Evolutionary conservation across 2,329 filamentous ascomycete species (phyloP).

Genomic region (Aspergillus awamori): DNA sequence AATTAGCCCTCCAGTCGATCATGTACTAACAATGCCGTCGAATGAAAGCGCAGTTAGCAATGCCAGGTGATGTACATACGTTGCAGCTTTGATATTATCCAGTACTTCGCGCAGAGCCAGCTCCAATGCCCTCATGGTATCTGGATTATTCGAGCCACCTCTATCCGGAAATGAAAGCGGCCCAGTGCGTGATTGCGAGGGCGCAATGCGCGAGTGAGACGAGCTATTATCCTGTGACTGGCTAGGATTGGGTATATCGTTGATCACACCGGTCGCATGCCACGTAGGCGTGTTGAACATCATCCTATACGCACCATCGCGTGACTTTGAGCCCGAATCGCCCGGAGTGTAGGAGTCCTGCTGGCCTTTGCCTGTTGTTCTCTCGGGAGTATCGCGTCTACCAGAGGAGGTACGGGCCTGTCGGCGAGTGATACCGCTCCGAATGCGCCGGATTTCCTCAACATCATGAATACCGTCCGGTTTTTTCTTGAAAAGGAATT

Average conservation of each 20-base stretch:
- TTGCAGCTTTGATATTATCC: slow-evolving; percentile 78
- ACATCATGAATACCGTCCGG: slow-evolving; percentile 91
- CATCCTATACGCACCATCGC: slow-evolving; percentile 45
- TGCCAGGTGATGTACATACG: slow-evolving; percentile 56
- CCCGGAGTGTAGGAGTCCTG: slow-evolving; percentile 36
- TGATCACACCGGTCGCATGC: slow-evolving; percentile 78
- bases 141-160: slow-evolving; percentile 69
- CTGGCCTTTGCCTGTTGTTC: slow-evolving; percentile 51
- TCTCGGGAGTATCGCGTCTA: slow-evolving; percentile 65
- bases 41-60: slow-evolving; percentile 12
- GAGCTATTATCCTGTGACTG: slow-evolving; percentile 44
- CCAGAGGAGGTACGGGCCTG: slow-evolving; percentile 71
- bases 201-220: slow-evolving; percentile 29
- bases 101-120: slow-evolving; percentile 82
- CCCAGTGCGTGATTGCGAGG: slow-evolving; percentile 35
- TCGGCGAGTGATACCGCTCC: slow-evolving; percentile 82
- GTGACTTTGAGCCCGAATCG: slow-evolving; percentile 40
- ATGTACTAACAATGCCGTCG: background rate
- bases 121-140: slow-evolving; percentile 81
- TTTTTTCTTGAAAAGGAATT: slow-evolving; percentile 93
- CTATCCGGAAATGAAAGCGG: slow-evolving; percentile 52
- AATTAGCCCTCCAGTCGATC: slow-evolving; percentile 9
- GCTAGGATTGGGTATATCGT: slow-evolving; percentile 64
- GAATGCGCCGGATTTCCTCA: slow-evolving; percentile 80
- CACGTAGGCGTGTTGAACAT: slow-evolving; percentile 68